These are phyloP conservation scores for Fusarium oxysporum DNA, from an alignment of 2,329 filamentous ascomycete genomes.

Conservation along the genomic window DNA sequence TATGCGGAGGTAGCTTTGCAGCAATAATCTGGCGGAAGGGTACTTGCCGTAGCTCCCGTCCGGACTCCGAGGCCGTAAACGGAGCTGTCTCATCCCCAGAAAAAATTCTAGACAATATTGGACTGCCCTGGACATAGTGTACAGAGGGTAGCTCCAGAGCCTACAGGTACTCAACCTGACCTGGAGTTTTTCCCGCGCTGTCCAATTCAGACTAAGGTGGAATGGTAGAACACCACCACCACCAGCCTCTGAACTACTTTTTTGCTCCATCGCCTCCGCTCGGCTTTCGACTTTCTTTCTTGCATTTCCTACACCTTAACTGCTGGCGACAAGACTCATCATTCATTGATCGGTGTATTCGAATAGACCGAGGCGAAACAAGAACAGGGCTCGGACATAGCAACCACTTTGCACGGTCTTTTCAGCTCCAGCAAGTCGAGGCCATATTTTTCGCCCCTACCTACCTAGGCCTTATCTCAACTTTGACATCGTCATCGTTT, in stretches of 20 bases:
- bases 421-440: constrained; percentile 31
- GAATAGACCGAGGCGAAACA: constrained; percentile 10
- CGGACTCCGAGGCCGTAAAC: constrained; percentile 54
- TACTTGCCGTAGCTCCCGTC: constrained; percentile 33
- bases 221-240: constrained; percentile 15
- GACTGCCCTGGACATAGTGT: not conserved
- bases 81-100: constrained; percentile 48
- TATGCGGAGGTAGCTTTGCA: not conserved
- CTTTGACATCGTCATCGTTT: constrained; percentile 33
- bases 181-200: constrained; percentile 34
- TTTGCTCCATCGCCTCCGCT: constrained; percentile 39
- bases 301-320: constrained; percentile 3
- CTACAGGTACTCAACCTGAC: constrained; percentile 12
- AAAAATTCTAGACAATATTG: constrained; percentile 48
- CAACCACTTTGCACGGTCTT: constrained; percentile 19
- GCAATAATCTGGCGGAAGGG: not conserved
- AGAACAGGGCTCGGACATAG: constrained; percentile 3
- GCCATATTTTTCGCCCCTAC: constrained; percentile 31
- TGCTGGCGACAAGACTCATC: not conserved
- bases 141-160: constrained; percentile 18
- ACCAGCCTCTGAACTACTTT: constrained; percentile 26
- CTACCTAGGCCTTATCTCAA: constrained; percentile 30
- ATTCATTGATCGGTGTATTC: constrained; percentile 15
- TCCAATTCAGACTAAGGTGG: constrained; percentile 17
- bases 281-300: constrained; percentile 25